A percentile compares a stretch with the other conserved stretches of the same genome.
Evolutionary conservation across 2,329 filamentous ascomycete genomes (phyloP).

Genomic region (Neurospora sp.): DNA sequence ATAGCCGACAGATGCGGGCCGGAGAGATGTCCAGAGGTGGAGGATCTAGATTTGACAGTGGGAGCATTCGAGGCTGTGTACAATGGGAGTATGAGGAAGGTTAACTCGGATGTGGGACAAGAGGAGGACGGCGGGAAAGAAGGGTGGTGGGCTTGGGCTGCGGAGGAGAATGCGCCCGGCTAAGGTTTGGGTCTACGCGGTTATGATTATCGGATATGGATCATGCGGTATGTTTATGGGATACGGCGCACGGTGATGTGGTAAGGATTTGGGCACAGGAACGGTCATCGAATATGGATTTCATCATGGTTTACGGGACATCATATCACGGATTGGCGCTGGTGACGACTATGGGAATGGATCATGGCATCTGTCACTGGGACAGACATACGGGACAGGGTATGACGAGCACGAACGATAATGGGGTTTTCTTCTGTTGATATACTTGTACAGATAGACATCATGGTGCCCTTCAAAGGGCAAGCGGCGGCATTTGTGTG

Average conservation of each 20-base stretch:
- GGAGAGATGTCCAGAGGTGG: background rate
- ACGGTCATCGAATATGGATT: background rate
- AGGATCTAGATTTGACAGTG: background rate
- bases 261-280: background rate
- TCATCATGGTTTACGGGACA: background rate
- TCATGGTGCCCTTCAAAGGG: background rate
- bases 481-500: background rate
- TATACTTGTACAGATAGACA: background rate
- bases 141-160: background rate
- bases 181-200: background rate
- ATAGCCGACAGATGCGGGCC: background rate
- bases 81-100: fast-evolving
- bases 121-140: background rate
- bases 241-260: background rate
- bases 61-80: background rate
- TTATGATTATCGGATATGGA: background rate
- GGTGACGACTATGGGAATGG: background rate
- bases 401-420: background rate
- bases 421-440: background rate
- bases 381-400: background rate
- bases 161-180: too few relatives aligned
- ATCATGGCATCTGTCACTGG: background rate
- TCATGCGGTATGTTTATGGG: background rate
- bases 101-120: background rate
- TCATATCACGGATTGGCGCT: background rate